Evolutionary conservation across 192 early-diverging fungal genomes (phyloP).

Genomic region (Podila horticola): DNA sequence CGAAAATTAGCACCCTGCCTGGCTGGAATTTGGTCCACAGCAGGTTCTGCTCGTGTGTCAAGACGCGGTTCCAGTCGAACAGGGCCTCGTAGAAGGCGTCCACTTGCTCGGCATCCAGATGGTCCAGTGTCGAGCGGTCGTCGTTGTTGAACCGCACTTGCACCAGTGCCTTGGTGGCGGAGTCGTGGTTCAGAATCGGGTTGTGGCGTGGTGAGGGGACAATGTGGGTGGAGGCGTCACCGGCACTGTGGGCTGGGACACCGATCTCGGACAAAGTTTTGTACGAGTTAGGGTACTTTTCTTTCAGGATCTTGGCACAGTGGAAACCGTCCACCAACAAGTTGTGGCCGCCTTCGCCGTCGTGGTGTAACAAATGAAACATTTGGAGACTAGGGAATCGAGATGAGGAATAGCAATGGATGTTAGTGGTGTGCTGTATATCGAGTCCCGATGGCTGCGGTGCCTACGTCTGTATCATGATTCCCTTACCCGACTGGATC

Average conservation of each 20-base stretch:
- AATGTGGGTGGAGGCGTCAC: constrained; percentile 73
- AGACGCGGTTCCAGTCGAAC: constrained; percentile 69
- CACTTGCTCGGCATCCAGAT: constrained; percentile 56
- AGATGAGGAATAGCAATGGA: not conserved
- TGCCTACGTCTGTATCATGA: not conserved
- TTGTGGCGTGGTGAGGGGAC: constrained; percentile 64
- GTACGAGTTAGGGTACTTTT: constrained; percentile 66
- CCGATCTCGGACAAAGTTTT: constrained; percentile 64
- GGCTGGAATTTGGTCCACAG: constrained; percentile 74
- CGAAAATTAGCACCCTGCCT: constrained; percentile 78
- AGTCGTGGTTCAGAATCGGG: constrained; percentile 76
- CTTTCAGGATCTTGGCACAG: constrained; percentile 70
- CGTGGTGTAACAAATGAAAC: constrained; percentile 79
- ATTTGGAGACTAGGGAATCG: constrained; percentile 70
- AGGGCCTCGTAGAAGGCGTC: constrained; percentile 77
- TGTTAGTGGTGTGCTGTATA: not conserved
- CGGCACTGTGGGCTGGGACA: constrained; percentile 79
- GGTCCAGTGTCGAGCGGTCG: constrained; percentile 75
- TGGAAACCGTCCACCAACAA: constrained; percentile 85
- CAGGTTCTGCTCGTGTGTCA: constrained; percentile 67
- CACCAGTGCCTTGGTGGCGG: constrained; percentile 59
- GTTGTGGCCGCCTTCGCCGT: constrained; percentile 77
- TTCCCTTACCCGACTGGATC: constrained; percentile 75
- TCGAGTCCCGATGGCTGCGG: too few species aligned
- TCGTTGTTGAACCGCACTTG: constrained; percentile 88